Conservation (phyloP, 768 basidiomycete species). For the Mycena filopes region DNA sequence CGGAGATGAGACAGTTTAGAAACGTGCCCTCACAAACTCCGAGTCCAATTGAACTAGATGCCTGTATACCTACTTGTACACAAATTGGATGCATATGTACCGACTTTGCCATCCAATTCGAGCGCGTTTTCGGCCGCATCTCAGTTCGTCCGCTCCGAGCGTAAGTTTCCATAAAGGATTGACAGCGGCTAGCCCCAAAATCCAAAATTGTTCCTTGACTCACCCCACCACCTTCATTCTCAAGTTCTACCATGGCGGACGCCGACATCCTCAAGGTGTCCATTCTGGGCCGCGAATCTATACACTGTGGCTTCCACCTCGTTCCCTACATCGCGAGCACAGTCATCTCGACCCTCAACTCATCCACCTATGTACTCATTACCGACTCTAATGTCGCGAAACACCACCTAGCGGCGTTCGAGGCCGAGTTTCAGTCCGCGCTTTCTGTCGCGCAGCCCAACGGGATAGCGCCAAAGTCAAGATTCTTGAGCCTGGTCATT, state of each 20-base stretch:
- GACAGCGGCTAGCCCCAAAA: neutral
- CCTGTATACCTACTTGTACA: conserved; percentile 27
- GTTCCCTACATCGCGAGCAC: conserved; percentile 85
- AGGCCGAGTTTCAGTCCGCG: conserved; percentile 67
- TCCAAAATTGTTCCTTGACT: conserved; percentile 12
- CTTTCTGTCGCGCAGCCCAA: conserved; percentile 41
- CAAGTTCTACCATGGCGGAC: conserved; percentile 44
- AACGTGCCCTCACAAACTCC: no score
- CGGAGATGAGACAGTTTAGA: conserved; percentile 12
- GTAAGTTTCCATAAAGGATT: conserved; percentile 6
- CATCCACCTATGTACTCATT: conserved; percentile 90
- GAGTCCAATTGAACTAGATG: conserved; percentile 19
- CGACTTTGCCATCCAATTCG: conserved; percentile 4
- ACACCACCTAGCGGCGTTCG: conserved; percentile 78
- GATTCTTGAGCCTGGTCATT: conserved; percentile 84
- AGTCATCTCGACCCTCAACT: conserved; percentile 73
- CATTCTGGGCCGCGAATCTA: conserved; percentile 86
- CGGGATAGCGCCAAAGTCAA: conserved; percentile 49
- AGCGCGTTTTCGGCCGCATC: neutral
- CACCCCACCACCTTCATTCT: neutral
- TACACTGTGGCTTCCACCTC: conserved; percentile 95
- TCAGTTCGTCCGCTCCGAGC: neutral
- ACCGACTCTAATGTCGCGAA: conserved; percentile 92
- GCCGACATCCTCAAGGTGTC: conserved; percentile 81
- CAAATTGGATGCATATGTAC: conserved; percentile 15